Percentiles rank a stretch among this genome's conserved stretches.
These are phyloP conservation scores for Oemleria cerasiformis DNA, from an alignment of 306 rosid genomes.

Conservation along the genomic window DNA sequence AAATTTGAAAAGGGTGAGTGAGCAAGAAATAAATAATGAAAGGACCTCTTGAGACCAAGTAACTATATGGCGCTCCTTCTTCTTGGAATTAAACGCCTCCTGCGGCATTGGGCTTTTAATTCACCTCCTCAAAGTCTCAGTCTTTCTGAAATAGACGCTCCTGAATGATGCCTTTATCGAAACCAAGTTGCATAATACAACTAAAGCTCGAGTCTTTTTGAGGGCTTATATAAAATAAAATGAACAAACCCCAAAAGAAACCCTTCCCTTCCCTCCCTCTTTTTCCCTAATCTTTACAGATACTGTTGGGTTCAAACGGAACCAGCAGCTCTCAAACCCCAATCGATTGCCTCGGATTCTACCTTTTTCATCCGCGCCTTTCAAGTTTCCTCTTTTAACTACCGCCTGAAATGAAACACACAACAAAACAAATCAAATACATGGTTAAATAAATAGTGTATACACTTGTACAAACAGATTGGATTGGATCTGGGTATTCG, in stretches of 20 bases:
- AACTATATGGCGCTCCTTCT: slow-evolving; percentile 99
- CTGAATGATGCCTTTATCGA: slow-evolving; percentile 45
- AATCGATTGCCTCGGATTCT: slow-evolving; percentile 78
- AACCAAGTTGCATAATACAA: slow-evolving; percentile 69
- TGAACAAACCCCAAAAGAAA: slow-evolving; percentile 19
- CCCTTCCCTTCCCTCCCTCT: slow-evolving; percentile 17
- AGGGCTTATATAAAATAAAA: slow-evolving; percentile 22
- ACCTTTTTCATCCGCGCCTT: slow-evolving; percentile 50
- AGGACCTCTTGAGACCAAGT: slow-evolving; percentile 92
- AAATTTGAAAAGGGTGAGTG: not conserved
- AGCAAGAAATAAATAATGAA: not conserved
- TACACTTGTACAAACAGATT: not conserved
- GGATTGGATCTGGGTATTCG: slow-evolving; percentile 27
- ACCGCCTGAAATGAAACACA: slow-evolving; percentile 38
- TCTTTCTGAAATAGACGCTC: slow-evolving; percentile 64
- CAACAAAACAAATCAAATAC: slow-evolving; percentile 2
- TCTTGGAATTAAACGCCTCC: slow-evolving; percentile 76
- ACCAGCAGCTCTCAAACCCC: slow-evolving; percentile 26
- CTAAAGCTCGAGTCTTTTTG: slow-evolving; percentile 54
- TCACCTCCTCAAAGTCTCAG: slow-evolving; percentile 12
- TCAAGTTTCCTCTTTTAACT: slow-evolving; percentile 29
- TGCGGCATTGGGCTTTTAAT: slow-evolving; percentile 56
- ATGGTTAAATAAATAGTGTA: slow-evolving; percentile 3
- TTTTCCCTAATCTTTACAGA: slow-evolving; percentile 21
- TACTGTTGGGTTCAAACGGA: slow-evolving; percentile 35